A percentile compares a stretch with the other conserved stretches of the same genome.
phyloP scores from a whole-genome alignment of 345 rosid species.

The Anastatica hierochuntica region DNA sequence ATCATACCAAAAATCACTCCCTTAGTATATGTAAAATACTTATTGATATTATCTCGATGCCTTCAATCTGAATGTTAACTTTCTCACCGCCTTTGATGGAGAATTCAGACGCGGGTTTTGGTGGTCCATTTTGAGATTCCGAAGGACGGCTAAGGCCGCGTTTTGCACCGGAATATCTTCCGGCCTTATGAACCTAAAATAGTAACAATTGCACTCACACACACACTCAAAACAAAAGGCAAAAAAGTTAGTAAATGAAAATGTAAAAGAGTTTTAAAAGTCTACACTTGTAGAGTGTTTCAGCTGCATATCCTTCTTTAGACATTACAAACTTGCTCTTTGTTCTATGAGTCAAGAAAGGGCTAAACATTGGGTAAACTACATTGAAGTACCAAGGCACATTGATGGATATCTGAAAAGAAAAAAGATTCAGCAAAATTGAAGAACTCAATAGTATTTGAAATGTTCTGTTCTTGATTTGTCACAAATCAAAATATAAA shows the following conservation, averaged over 20 bases:
- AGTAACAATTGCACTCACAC: no score
- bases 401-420: slow-evolving; percentile 78
- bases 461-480: no score
- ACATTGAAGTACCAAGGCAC: slow-evolving; percentile 97
- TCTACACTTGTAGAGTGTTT: slow-evolving; percentile 94
- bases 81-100: slow-evolving; percentile 87
- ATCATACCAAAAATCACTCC: no score
- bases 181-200: slow-evolving; percentile 78
- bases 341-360: slow-evolving; percentile 87
- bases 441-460: no score
- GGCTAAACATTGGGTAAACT: slow-evolving; percentile 80
- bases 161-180: slow-evolving; percentile 89
- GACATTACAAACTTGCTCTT: slow-evolving; percentile 95
- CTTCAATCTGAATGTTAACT: slow-evolving; percentile 96
- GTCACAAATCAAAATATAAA: no score
- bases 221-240: no score
- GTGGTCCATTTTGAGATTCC: slow-evolving; percentile 52
- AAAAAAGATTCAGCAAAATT: no score
- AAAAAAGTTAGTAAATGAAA: no score
- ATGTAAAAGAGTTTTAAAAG: no score
- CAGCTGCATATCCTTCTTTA: slow-evolving; percentile 80
- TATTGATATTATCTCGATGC: slow-evolving; percentile 58
- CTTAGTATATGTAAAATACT: no score
- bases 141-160: slow-evolving; percentile 68
- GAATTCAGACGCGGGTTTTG: slow-evolving; percentile 88